These are phyloP conservation scores for Metarhizium rileyi DNA, from an alignment of 2,329 filamentous ascomycete genomes.

Conservation along the genomic window DNA sequence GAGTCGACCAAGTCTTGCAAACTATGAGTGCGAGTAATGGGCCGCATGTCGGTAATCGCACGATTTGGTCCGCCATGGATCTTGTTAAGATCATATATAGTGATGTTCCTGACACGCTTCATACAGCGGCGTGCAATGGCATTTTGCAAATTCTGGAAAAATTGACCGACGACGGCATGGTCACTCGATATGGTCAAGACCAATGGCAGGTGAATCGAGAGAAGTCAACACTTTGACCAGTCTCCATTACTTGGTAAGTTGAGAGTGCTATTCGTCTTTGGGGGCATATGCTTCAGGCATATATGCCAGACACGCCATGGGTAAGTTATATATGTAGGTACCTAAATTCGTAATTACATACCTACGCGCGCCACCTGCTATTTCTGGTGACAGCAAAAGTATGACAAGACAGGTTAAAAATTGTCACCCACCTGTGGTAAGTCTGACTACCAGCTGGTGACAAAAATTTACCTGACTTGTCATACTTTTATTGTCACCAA, in stretches of 20 bases:
- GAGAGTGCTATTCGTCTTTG: neutral
- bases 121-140: slow-evolving; percentile 65
- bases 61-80: slow-evolving; percentile 61
- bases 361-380: too few relatives aligned
- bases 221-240: slow-evolving; percentile 14
- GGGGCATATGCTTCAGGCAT: too few relatives aligned
- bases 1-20: slow-evolving; percentile 68
- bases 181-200: slow-evolving; percentile 29
- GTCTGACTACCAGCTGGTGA: too few relatives aligned
- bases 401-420: too few relatives aligned
- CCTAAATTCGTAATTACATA: too few relatives aligned
- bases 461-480: too few relatives aligned
- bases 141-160: slow-evolving; percentile 73
- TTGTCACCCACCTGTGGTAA: too few relatives aligned
- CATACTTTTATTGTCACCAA: too few relatives aligned
- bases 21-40: slow-evolving; percentile 40
- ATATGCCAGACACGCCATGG: too few relatives aligned
- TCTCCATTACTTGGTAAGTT: neutral
- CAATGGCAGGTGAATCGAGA: slow-evolving; percentile 17
- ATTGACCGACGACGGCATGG: slow-evolving; percentile 63
- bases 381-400: too few relatives aligned
- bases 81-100: slow-evolving; percentile 83
- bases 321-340: too few relatives aligned
- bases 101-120: slow-evolving; percentile 65
- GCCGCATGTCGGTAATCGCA: slow-evolving; percentile 9